phyloP scores from a whole-genome alignment of 441 rosid genomes.

The Geranium incanum region DNA sequence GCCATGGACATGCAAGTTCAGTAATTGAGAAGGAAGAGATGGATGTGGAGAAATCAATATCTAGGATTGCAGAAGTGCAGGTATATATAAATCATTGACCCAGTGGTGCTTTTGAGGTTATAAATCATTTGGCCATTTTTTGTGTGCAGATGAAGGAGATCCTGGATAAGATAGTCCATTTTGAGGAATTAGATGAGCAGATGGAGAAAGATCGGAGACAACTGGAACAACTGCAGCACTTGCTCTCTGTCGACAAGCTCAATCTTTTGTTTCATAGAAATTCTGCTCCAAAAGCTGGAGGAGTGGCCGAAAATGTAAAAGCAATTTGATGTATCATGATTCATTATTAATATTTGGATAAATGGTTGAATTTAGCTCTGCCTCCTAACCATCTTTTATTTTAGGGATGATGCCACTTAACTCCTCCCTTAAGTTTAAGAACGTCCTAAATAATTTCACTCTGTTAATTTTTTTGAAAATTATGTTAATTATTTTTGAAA shows the following conservation, averaged over 20 bases:
- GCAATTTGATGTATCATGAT: slow-evolving; percentile 12
- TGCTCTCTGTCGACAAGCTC: slow-evolving; percentile 70
- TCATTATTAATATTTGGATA: neutral
- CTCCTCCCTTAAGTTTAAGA: no score
- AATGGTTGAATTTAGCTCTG: neutral
- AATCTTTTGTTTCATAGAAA: slow-evolving; percentile 47
- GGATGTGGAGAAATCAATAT: slow-evolving; percentile 54
- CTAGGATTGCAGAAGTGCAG: slow-evolving; percentile 40
- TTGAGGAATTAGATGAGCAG: slow-evolving; percentile 70
- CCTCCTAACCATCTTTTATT: no score
- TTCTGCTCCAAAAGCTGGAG: slow-evolving; percentile 35
- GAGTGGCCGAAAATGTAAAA: slow-evolving; percentile 33
- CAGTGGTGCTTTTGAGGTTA: neutral
- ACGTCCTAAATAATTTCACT: no score
- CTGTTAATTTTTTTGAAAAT: no score
- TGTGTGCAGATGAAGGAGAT: slow-evolving; percentile 65
- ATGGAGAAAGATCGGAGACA: slow-evolving; percentile 81
- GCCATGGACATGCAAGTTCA: neutral
- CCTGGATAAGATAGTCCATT: slow-evolving; percentile 49
- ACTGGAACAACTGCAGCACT: slow-evolving; percentile 62
- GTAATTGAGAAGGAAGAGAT: slow-evolving; percentile 53
- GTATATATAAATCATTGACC: neutral
- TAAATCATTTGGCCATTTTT: slow-evolving; percentile 11
- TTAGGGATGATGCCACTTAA: no score
- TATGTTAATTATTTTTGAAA: no score